phyloP scores from a whole-genome alignment of 169 alveolate species.

The Haemoproteus tartakovskyi region DNA sequence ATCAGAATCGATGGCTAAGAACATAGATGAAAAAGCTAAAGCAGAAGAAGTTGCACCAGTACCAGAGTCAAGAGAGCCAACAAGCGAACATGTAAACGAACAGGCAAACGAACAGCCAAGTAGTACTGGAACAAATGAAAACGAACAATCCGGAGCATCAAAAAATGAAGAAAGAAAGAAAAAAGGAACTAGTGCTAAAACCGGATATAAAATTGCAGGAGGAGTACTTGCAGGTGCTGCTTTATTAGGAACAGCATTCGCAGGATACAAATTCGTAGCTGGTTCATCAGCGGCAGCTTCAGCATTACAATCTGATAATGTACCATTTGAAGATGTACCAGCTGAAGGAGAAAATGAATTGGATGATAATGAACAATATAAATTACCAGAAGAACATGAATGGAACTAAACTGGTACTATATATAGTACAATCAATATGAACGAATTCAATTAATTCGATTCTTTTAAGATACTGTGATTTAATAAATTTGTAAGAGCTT shows the following conservation, averaged over 20 bases:
- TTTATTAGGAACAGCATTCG: slow-evolving; percentile 24
- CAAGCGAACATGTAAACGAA: no score
- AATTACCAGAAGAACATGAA: slow-evolving; percentile 60
- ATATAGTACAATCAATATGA: no score
- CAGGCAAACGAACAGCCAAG: no score
- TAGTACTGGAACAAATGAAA: no score
- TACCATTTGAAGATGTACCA: slow-evolving; percentile 46
- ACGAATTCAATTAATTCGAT: no score
- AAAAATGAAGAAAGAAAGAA: neutral
- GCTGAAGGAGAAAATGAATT: slow-evolving; percentile 29
- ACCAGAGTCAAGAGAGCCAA: no score
- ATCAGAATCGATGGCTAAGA: no score
- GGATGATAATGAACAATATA: slow-evolving; percentile 36
- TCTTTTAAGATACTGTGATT: no score
- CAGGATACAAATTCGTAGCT: slow-evolving; percentile 28
- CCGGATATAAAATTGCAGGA: slow-evolving; percentile 57
- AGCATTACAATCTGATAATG: slow-evolving; percentile 7
- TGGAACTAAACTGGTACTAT: no score
- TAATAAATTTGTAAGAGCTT: no score
- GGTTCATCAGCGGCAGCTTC: slow-evolving; percentile 11
- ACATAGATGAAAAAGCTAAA: no score
- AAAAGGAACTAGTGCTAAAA: slow-evolving; percentile 3
- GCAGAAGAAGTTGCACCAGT: no score
- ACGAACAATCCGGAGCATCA: neutral
- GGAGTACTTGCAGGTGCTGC: slow-evolving; percentile 58